These are phyloP conservation scores for Suhomyces sp. DNA, from an alignment of 805 yeast species.

Conservation along the genomic window DNA sequence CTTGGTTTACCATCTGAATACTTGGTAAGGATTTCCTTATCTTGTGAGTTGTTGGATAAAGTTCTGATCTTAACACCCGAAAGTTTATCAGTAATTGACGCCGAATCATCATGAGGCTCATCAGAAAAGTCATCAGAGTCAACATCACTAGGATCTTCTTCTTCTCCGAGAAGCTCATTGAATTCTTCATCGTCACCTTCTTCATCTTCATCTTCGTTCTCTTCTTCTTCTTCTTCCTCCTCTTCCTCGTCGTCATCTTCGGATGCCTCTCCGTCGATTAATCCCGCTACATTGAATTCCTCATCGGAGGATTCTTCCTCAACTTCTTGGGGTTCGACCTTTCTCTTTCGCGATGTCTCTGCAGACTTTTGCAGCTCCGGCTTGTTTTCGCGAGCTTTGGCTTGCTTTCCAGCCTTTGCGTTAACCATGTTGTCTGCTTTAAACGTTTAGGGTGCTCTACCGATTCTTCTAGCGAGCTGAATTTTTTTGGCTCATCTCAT, in stretches of 20 bases:
- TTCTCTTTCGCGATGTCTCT: constrained; percentile 10
- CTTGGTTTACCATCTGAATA: constrained; percentile 82
- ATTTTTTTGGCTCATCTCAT: constrained; percentile 7
- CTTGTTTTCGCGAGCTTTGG: neutral
- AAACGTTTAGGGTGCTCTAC: neutral
- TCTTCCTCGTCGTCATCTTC: constrained; percentile 24
- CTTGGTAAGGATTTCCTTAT: constrained; percentile 39
- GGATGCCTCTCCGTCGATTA: constrained; percentile 42
- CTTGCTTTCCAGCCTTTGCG: constrained; percentile 1
- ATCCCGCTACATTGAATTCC: constrained; percentile 34
- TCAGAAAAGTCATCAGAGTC: constrained; percentile 49
- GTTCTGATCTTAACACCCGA: constrained; percentile 54
- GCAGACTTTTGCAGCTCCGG: neutral
- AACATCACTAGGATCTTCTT: constrained; percentile 42
- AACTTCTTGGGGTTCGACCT: constrained; percentile 14
- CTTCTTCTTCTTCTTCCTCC: constrained; percentile 17
- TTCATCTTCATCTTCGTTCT: constrained; percentile 18
- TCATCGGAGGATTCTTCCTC: constrained; percentile 28
- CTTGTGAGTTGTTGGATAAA: constrained; percentile 32
- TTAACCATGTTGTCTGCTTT: constrained; percentile 1
- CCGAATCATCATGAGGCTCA: constrained; percentile 49
- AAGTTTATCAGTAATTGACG: constrained; percentile 53
- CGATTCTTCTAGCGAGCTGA: neutral
- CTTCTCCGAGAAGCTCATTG: constrained; percentile 57
- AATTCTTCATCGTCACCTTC: constrained; percentile 61